phyloP scores from a whole-genome alignment of 2,329 filamentous ascomycete genomes.

The Alternaria viburni region DNA sequence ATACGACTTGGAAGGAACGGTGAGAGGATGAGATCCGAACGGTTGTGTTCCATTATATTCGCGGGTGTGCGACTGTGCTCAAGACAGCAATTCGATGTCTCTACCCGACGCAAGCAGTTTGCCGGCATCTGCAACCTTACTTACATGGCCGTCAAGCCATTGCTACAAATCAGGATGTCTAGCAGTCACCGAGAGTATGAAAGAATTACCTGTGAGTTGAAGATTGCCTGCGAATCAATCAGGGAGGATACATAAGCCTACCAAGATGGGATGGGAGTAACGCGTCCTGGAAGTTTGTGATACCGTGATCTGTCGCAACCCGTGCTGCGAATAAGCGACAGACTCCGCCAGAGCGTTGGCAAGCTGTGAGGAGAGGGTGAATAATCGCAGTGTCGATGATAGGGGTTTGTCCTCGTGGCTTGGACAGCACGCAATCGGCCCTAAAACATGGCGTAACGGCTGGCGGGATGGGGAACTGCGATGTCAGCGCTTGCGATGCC shows the following conservation, averaged over 20 bases:
- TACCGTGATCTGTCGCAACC: neutral
- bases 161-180: neutral
- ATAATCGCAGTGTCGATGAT: neutral
- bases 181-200: neutral
- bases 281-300: neutral
- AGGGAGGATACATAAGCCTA: neutral
- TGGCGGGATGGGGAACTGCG: neutral
- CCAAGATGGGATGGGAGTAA: neutral
- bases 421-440: neutral
- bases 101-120: conserved; percentile 5
- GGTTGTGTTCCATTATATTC: conserved; percentile 1
- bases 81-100: conserved; percentile 22
- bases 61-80: neutral
- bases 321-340: neutral
- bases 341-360: neutral
- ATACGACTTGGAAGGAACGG: neutral
- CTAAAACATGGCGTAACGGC: neutral
- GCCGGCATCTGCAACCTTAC: neutral
- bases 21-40: neutral
- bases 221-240: neutral
- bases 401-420: neutral
- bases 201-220: neutral
- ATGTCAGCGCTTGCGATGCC: neutral
- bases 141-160: neutral
- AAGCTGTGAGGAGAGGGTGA: neutral